Conservation (phyloP, 1,284 basidiomycete genomes). For the Mycosarcoma maydis region DNA sequence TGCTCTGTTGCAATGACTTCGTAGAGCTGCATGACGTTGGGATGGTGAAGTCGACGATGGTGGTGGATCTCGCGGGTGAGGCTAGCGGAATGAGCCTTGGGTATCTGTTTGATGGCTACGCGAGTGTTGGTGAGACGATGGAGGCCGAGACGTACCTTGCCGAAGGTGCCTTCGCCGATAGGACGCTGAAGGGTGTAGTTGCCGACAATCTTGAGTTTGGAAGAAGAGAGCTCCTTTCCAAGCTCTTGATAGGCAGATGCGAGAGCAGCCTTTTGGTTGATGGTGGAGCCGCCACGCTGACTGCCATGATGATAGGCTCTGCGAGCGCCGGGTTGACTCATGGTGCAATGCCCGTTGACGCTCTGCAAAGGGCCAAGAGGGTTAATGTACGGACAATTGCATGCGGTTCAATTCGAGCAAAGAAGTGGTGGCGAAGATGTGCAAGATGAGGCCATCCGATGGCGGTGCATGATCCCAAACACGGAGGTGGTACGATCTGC, state of each 20-base stretch:
- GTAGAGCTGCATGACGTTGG: conserved; percentile 91
- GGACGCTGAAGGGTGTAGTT: conserved; percentile 94
- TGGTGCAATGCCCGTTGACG: conserved; percentile 1
- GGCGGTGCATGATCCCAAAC: conserved; percentile 16
- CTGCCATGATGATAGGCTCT: conserved; percentile 21
- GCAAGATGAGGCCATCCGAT: background rate
- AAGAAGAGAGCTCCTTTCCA: conserved; percentile 89
- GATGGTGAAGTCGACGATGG: conserved; percentile 94
- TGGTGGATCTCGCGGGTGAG: conserved; percentile 98
- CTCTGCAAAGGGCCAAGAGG: background rate
- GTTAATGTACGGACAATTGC: background rate
- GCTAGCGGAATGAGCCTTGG: conserved; percentile 78
- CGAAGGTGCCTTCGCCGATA: conserved; percentile 93
- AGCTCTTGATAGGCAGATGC: conserved; percentile 95
- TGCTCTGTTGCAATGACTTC: conserved; percentile 97
- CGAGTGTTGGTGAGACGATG: conserved; percentile 78
- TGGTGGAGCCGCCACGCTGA: conserved; percentile 33
- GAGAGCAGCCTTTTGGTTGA: conserved; percentile 68
- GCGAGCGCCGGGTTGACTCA: conserved; percentile 29
- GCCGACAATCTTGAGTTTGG: conserved; percentile 87
- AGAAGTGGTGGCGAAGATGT: background rate
- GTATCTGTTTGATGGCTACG: conserved; percentile 95
- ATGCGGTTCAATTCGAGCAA: background rate
- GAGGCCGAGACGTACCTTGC: conserved; percentile 89
- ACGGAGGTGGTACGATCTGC: no score